Percentiles rank a stretch among this genome's conserved stretches.
phyloP scores from a whole-genome alignment of 169 alveolate species.

The Plasmodium ovale region DNA sequence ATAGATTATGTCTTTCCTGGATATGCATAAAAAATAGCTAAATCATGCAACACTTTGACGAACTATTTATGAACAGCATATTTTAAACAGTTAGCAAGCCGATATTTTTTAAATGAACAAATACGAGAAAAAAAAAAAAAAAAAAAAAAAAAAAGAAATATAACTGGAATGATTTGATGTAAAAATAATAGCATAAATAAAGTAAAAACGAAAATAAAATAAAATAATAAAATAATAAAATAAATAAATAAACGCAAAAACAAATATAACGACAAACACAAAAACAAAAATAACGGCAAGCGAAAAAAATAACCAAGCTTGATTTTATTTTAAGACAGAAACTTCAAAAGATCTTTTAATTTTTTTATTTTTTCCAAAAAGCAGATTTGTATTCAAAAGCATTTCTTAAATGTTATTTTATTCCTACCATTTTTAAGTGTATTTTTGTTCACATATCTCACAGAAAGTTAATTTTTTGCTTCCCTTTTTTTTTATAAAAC shows the following conservation, averaged over 20 bases:
- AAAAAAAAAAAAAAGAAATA: not conserved
- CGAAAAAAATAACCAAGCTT: not conserved
- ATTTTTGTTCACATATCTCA: not conserved
- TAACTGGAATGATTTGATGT: not conserved
- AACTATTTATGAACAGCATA: slow-evolving; percentile 8
- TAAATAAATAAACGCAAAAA: not conserved
- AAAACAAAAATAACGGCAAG: not conserved
- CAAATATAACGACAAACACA: not conserved
- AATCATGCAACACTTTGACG: slow-evolving; percentile 1
- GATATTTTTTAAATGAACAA: slow-evolving; percentile 7
- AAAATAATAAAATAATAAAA: not conserved
- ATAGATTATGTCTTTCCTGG: not conserved
- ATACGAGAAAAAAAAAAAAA: slow-evolving; percentile 16
- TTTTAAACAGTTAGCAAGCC: slow-evolving; percentile 8
- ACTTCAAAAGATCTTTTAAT: not conserved
- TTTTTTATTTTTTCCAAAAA: not conserved
- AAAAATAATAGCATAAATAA: not conserved
- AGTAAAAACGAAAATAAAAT: slow-evolving; percentile 1
- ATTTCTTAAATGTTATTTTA: not conserved
- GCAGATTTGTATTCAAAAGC: not conserved
- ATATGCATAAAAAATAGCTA: slow-evolving; percentile 1
- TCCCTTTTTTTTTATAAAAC: not conserved
- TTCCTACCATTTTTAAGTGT: not conserved
- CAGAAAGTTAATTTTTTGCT: slow-evolving; percentile 1
- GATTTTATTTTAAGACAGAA: not conserved